Base-by-base conservation (phyloP, 208 protist species). In the Phytomonas sp. region DNA sequence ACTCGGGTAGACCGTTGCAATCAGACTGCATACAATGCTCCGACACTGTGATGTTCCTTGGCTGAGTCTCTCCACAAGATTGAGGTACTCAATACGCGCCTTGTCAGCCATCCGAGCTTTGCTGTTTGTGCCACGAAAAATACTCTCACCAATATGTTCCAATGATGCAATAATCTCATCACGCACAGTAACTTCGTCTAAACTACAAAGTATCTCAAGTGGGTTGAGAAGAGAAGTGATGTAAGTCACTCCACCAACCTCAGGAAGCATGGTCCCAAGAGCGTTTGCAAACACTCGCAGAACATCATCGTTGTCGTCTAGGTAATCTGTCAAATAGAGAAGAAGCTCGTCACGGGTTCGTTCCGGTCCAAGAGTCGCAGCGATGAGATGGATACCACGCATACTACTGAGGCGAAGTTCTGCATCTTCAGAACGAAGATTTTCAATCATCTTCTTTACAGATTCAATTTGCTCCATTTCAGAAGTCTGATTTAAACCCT, bases 281-380 rank as follows among this genome's bases (percentile, higher is more conserved):
- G 98, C 94, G 71, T 99, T 98, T 4, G 97, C 97, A 37, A 99
- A 87, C 7, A 98, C 98, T 4, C 98, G 87, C 36, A 99, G 81
- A 26, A 99, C 97, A 77, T 99, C 98, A 74, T 99, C 98, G 80
- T 99, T 98, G 79, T 99, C 98, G 69, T 99, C 98, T 32, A 98
- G 88, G 65, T 93, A 93, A 97, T 98, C 97, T 37, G 95, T 97
- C 16, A 99, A 84, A 76, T 98, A 99, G 30, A 98, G 94, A 8
- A 99, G 83, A 19, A 99, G 86, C 79, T 99, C 98, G 29, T 93
- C 80, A 36, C 98, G 83, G 0, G 98, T 99, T 33, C 97, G 83
- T 72, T 99, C 91, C 7, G 92, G 86, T 26, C 98, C 98, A 26
- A 99, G 89, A 4, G 98, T 98, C 31, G 93, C 81, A 2, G 97